Evolutionary conservation across 2,329 filamentous ascomycete species (phyloP), one percentile per base, ranked within the genome.

Genomic region (Sporothrix phasma): DNA sequence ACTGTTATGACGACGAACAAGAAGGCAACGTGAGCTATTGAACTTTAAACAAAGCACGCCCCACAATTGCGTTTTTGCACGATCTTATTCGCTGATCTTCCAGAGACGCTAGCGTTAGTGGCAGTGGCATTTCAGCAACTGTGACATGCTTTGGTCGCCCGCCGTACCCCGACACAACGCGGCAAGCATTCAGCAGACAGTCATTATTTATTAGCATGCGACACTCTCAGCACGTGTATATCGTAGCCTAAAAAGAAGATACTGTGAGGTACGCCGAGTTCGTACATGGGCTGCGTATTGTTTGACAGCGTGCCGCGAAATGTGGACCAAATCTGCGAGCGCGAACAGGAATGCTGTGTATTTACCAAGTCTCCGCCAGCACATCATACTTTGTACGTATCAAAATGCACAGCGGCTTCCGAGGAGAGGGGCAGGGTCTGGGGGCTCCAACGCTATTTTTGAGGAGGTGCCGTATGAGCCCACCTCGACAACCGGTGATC

Each of bases 111-210:
- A 39, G 51, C 31, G 51, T 29, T 31, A 39, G 19, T 17, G 22
- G 6, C 17, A 80, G 62, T 74, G 74, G 31, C 70, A 65, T 4
- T 67, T 69, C n/a, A n/a, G n/a, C n/a, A n/a, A n/a, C n/a, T n/a
- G n/a, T n/a, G n/a, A n/a, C n/a, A n/a, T n/a, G n/a, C n/a, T n/a
- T n/a, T n/a, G n/a, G n/a, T n/a, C n/a, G n/a, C n/a, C n/a, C n/a
- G n/a, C n/a, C n/a, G n/a, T n/a, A n/a, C n/a, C n/a, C n/a, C n/a
- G n/a, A n/a, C n/a, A n/a, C n/a, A n/a, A n/a, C n/a, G n/a, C n/a
- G n/a, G n/a, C n/a, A n/a, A n/a, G n/a, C n/a, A n/a, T n/a, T n/a
- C n/a, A n/a, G n/a, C n/a, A n/a, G n/a, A n/a, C n/a, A n/a, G n/a
- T n/a, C n/a, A n/a, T n/a, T n/a, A n/a, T n/a, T n/a, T n/a, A n/a